Evolutionary conservation across 2,329 filamentous ascomycete genomes (phyloP).

Genomic region (Fusarium aywerte): DNA sequence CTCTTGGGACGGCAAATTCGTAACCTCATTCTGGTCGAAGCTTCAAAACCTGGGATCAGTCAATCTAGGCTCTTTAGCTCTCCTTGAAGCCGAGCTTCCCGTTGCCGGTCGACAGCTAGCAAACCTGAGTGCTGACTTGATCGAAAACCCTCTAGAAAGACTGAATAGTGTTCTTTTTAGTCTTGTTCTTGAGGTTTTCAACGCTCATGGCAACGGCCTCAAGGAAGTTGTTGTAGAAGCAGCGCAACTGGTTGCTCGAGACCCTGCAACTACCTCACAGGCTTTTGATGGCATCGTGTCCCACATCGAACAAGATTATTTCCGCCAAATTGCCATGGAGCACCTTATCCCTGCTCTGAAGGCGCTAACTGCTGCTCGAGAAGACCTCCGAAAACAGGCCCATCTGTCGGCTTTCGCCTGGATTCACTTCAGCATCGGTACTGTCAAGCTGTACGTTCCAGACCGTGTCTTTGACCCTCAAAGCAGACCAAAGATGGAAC

Average conservation of each 20-base stretch:
- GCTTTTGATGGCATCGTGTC: slow-evolving; percentile 41
- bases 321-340: slow-evolving; percentile 52
- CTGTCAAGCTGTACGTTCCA: slow-evolving; percentile 84
- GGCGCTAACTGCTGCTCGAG: slow-evolving; percentile 52
- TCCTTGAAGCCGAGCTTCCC: slow-evolving; percentile 73
- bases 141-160: slow-evolving; percentile 60
- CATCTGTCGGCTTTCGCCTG: slow-evolving; percentile 68
- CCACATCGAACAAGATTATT: slow-evolving; percentile 50
- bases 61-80: slow-evolving; percentile 67
- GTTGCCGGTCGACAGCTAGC: slow-evolving; percentile 67
- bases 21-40: slow-evolving; percentile 63
- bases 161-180: slow-evolving; percentile 61
- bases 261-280: not conserved
- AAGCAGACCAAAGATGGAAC: slow-evolving; percentile 72
- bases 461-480: slow-evolving; percentile 88
- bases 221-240: slow-evolving; percentile 45
- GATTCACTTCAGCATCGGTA: slow-evolving; percentile 78
- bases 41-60: slow-evolving; percentile 63
- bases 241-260: slow-evolving; percentile 37
- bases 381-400: slow-evolving; percentile 32
- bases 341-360: slow-evolving; percentile 60
- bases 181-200: slow-evolving; percentile 57
- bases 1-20: slow-evolving; percentile 55
- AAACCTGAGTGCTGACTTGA: slow-evolving; percentile 60
- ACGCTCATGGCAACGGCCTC: slow-evolving; percentile 52